Evolutionary conservation across 2,329 filamentous ascomycete genomes (phyloP).

Genomic region (Cladorrhinum sp.): DNA sequence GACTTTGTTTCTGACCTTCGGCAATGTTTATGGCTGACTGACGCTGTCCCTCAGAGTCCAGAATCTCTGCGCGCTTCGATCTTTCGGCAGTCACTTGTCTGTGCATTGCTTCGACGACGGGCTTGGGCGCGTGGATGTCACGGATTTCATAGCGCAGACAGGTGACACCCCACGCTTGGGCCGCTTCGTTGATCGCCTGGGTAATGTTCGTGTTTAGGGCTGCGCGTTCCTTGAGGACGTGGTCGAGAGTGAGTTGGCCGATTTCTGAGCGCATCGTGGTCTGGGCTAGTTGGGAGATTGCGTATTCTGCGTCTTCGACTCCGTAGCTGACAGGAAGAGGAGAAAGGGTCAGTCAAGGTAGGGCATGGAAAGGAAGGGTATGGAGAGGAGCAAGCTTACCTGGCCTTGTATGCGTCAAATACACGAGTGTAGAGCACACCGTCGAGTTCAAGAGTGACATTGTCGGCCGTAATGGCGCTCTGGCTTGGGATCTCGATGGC

Average conservation of each 20-base stretch:
- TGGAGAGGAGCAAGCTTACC: slow-evolving; percentile 62
- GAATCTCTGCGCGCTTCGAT: slow-evolving; percentile 94
- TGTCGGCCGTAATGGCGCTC: slow-evolving; percentile 97
- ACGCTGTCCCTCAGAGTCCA: slow-evolving; percentile 94
- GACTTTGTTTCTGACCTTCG: slow-evolving; percentile 93
- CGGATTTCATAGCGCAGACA: slow-evolving; percentile 97
- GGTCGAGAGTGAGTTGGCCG: slow-evolving; percentile 91
- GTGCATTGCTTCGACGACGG: slow-evolving; percentile 97
- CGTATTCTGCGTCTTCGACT: slow-evolving; percentile 97
- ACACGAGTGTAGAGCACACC: slow-evolving; percentile 94
- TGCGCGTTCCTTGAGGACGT: slow-evolving; percentile 95
- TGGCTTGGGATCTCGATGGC: slow-evolving; percentile 97
- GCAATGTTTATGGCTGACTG: slow-evolving; percentile 99
- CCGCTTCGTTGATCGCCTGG: slow-evolving; percentile 97
- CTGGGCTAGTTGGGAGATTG: slow-evolving; percentile 95
- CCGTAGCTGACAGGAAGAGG: slow-evolving; percentile 68
- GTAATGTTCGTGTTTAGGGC: slow-evolving; percentile 98
- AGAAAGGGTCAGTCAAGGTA: background rate
- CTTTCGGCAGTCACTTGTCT: slow-evolving; percentile 95
- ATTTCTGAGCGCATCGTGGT: slow-evolving; percentile 99
- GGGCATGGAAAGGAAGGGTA: background rate
- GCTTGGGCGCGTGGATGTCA: slow-evolving; percentile 92
- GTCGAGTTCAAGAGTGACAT: slow-evolving; percentile 93
- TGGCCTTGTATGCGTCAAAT: slow-evolving; percentile 97
- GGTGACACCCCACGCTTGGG: slow-evolving; percentile 93